Conservation (phyloP, 1,284 basidiomycete genomes). For the Trametes hirsuta region DNA sequence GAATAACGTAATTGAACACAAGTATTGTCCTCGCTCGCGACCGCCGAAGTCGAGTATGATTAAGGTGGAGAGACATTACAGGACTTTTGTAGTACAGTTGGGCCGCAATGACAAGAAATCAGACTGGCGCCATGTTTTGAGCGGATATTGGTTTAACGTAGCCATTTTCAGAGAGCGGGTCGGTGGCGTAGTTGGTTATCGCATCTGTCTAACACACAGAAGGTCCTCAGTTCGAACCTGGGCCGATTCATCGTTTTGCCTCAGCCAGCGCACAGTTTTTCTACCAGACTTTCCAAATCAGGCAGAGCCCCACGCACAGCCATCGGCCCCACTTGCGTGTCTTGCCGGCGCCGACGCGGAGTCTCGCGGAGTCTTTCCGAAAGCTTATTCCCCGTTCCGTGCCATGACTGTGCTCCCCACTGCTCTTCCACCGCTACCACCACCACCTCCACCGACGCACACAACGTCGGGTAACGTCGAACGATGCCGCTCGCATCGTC, state of each 20-base stretch:
- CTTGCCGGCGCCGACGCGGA: not conserved
- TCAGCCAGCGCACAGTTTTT: too few species aligned
- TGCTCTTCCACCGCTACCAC: constrained; percentile 10
- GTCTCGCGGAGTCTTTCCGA: not conserved
- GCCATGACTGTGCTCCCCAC: not conserved
- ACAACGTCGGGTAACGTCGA: constrained; percentile 4
- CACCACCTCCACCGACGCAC: constrained; percentile 6
- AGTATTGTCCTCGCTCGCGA: too few species aligned
- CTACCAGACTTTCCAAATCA: too few species aligned
- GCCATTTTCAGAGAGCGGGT: constrained; percentile 10
- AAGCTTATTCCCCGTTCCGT: not conserved
- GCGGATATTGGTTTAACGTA: too few species aligned
- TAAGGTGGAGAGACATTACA: too few species aligned
- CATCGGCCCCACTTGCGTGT: too few species aligned
- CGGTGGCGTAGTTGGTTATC: constrained; percentile 80
- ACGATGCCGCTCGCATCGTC: constrained; percentile 61
- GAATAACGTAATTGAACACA: too few species aligned
- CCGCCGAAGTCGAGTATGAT: too few species aligned
- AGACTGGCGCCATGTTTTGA: too few species aligned
- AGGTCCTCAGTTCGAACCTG: constrained; percentile 28
- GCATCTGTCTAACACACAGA: constrained; percentile 67
- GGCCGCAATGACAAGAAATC: too few species aligned
- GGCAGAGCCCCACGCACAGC: too few species aligned
- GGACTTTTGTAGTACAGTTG: too few species aligned
- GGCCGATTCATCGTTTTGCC: constrained; percentile 16